These are phyloP conservation scores for Fusarium nanum DNA, from an alignment of 2,329 filamentous ascomycete genomes.

Conservation along the genomic window DNA sequence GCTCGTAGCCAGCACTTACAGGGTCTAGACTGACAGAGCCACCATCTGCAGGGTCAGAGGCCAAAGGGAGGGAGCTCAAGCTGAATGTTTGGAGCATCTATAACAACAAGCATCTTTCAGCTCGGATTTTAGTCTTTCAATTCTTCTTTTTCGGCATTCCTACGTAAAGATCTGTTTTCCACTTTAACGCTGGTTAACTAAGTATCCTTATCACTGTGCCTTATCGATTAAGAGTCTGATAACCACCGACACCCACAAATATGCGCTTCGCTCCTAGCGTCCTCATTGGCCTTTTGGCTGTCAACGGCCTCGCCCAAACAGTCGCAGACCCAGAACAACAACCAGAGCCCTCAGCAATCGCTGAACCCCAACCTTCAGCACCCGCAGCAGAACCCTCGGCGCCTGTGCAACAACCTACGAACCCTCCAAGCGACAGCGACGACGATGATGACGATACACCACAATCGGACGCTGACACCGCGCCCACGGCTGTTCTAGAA, in stretches of 20 bases:
- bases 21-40: slow-evolving; percentile 31
- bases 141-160: background rate
- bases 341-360: slow-evolving; percentile 12
- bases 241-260: background rate
- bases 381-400: slow-evolving; percentile 25
- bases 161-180: background rate
- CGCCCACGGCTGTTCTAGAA: slow-evolving; percentile 2
- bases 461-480: background rate
- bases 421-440: background rate
- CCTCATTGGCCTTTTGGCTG: slow-evolving; percentile 31
- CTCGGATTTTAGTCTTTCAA: background rate
- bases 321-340: slow-evolving; percentile 7
- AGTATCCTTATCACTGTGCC: background rate
- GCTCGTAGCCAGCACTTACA: slow-evolving; percentile 3
- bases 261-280: slow-evolving; percentile 35
- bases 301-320: slow-evolving; percentile 32
- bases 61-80: slow-evolving; percentile 28
- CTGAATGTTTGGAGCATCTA: background rate
- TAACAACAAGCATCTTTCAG: slow-evolving; percentile 24
- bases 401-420: slow-evolving; percentile 11
- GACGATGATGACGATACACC: background rate
- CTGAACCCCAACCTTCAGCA: slow-evolving; percentile 24
- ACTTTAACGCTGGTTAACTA: background rate
- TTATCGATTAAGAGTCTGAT: background rate
- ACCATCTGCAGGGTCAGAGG: slow-evolving; percentile 10